Conservation (phyloP, 164 flowering plant genomes). For the Stephania cephalantha region DNA sequence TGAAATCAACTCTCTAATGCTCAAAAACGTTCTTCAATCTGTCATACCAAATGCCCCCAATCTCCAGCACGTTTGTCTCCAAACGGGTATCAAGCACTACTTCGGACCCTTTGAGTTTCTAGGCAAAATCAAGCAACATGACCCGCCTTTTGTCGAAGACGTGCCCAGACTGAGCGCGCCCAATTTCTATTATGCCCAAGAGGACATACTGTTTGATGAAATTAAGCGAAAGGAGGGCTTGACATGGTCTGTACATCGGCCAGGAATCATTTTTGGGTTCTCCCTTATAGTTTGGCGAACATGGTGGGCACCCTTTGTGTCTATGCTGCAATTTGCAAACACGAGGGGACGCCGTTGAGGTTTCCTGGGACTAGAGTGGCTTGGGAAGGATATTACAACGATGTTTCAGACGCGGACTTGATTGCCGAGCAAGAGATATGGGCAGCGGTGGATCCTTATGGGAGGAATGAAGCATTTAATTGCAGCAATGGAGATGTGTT, state of each 20-base stretch:
- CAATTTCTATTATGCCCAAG: conserved; percentile 59
- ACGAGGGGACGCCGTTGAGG: conserved; percentile 44
- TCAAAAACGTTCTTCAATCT: conserved; percentile 53
- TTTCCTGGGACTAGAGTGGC: conserved; percentile 53
- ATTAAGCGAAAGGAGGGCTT: conserved; percentile 38
- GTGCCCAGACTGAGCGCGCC: conserved; percentile 45
- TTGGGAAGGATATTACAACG: conserved; percentile 47
- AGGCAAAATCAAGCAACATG: conserved; percentile 36
- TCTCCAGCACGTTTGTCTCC: conserved; percentile 63
- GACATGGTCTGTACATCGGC: conserved; percentile 71
- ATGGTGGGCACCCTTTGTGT: conserved; percentile 54
- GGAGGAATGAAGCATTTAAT: conserved; percentile 73
- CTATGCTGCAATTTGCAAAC: conserved; percentile 70
- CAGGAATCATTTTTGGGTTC: conserved; percentile 58
- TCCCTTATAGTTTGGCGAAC: conserved; percentile 67
- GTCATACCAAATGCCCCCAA: conserved; percentile 56
- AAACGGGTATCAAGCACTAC: conserved; percentile 68
- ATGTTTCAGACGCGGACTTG: conserved; percentile 68
- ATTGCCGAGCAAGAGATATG: conserved; percentile 86
- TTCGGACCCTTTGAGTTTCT: conserved; percentile 39
- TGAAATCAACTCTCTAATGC: conserved; percentile 47
- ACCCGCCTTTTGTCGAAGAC: conserved; percentile 66
- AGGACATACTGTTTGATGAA: conserved; percentile 58
- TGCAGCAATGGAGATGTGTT: conserved; percentile 72
- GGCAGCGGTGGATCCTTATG: conserved; percentile 74